Evolutionary conservation across 208 protist genomes (phyloP).

Genomic region (Leishmania guyanensis): DNA sequence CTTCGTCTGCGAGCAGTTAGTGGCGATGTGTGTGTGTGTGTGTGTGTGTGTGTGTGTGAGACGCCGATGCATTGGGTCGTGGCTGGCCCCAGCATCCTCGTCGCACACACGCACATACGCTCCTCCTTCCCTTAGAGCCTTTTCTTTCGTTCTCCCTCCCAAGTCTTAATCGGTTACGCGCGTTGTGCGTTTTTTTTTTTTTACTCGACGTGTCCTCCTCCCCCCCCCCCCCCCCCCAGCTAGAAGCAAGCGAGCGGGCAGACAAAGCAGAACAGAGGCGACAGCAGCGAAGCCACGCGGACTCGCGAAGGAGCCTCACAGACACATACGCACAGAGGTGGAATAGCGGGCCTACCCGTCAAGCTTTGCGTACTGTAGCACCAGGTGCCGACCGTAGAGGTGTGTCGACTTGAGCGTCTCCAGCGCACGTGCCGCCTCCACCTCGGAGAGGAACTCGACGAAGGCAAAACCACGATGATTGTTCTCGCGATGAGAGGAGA

Average conservation of each 20-base stretch:
- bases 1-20: constrained; percentile 2
- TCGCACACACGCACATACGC: background rate
- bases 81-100: no score
- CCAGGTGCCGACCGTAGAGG: constrained; percentile 97
- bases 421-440: constrained; percentile 95
- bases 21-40: background rate
- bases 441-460: constrained; percentile 96
- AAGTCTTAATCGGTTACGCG: background rate
- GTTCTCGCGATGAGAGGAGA: constrained; percentile 82
- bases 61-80: no score
- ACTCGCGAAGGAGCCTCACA: background rate
- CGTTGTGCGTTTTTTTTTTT: no score
- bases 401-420: constrained; percentile 94
- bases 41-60: background rate
- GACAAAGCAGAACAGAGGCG: background rate
- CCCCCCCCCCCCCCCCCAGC: background rate
- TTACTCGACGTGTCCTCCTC: background rate
- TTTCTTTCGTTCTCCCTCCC: background rate
- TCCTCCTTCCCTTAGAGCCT: background rate
- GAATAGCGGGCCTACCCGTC: constrained; percentile 44
- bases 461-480: constrained; percentile 98
- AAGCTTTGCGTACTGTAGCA: constrained; percentile 96
- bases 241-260: background rate
- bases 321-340: background rate
- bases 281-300: background rate